A percentile compares a stretch with the other conserved stretches of the same genome.
These are phyloP conservation scores for Eucalyptus virginea DNA, from an alignment of 345 rosid species.

Conservation along the genomic window DNA sequence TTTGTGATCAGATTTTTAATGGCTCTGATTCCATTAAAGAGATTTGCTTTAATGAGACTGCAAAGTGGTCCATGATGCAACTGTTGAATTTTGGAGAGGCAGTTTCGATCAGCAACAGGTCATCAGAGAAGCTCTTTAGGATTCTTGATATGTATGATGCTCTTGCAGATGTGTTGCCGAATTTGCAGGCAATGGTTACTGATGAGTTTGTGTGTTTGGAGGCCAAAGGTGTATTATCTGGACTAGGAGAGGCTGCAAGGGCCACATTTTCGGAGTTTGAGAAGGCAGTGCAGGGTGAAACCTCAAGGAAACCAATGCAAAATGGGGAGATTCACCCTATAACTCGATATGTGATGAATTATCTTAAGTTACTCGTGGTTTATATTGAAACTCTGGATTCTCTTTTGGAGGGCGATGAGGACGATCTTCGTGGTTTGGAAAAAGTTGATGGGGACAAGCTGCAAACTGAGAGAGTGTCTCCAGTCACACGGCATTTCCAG, in stretches of 20 bases:
- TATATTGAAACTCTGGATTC: slow-evolving; percentile 71
- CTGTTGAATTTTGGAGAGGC: slow-evolving; percentile 91
- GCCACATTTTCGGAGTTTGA: slow-evolving; percentile 91
- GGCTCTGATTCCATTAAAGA: slow-evolving; percentile 47
- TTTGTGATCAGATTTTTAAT: slow-evolving; percentile 67
- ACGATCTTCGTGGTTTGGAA: slow-evolving; percentile 16
- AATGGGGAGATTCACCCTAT: slow-evolving; percentile 94
- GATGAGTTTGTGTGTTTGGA: slow-evolving; percentile 46
- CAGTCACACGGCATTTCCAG: slow-evolving; percentile 47
- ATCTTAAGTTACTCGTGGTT: slow-evolving; percentile 80
- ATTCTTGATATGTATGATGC: slow-evolving; percentile 95
- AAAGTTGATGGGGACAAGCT: slow-evolving; percentile 10
- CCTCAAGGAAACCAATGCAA: slow-evolving; percentile 67
- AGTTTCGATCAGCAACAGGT: slow-evolving; percentile 69
- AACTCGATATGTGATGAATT: slow-evolving; percentile 93
- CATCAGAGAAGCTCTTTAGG: slow-evolving; percentile 89
- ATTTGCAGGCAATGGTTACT: slow-evolving; percentile 48
- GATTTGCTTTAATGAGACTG: slow-evolving; percentile 78
- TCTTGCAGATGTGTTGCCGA: slow-evolving; percentile 39
- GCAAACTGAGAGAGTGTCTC: slow-evolving; percentile 25
- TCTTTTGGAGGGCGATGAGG: slow-evolving; percentile 43
- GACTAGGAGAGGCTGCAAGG: slow-evolving; percentile 60
- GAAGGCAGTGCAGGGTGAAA: slow-evolving; percentile 67
- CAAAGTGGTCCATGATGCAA: slow-evolving; percentile 80
- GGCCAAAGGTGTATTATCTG: slow-evolving; percentile 55